Evolutionary conservation across 371 early-diverging fungal species (phyloP), one percentile per base, ranked within the genome.

Genomic region (Mortierella sp.): DNA sequence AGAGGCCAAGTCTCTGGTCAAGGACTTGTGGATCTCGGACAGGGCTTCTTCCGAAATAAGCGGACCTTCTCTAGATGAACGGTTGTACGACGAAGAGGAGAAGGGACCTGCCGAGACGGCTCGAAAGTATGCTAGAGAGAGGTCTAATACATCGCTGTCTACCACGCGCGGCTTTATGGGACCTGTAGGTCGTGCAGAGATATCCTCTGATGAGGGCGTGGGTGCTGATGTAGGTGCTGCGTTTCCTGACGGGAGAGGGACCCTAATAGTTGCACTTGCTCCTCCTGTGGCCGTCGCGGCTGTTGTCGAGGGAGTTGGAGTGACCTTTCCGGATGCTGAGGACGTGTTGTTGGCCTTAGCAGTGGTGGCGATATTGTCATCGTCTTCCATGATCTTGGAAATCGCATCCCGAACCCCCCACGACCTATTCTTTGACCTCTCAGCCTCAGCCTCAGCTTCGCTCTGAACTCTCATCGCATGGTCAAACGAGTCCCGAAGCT

Each of bases 381-480:
- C 65, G 6, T 64, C 55, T 2, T 69, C 24, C n/a, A 69, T 48
- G 65, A 75, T 70, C 34, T 69, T 50, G 29, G 53, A 53, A 8
- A 75, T 34, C 34, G 70, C 70, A 22, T 75, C 40, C 22, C 65
- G 65, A 37, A 64, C 70, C 0, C 41, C 74, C 74, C 74, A 74
- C 19, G 53, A 24, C 24, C 52, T 31, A 8, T 45, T 47, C 24
- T 73, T 41, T 55, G n/a, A 40, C 40, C 3, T 64, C 4, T 68
- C 39, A 22, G 4, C 68, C 4, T 68, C 2, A n/a, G 52, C n/a
- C 2, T 37, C 29, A 2, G 29, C 11, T 0, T 14, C 67, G 6
- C 52, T n/a, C 16, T 44, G 34, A 3, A 24, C 53, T 26, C 40
- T 43, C 65, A 68, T 68, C 50, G 69, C 68, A 44, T 64, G 40